Base-by-base conservation (phyloP, 2,329 filamentous ascomycete species). In the Exophiala xenobiotica region DNA sequence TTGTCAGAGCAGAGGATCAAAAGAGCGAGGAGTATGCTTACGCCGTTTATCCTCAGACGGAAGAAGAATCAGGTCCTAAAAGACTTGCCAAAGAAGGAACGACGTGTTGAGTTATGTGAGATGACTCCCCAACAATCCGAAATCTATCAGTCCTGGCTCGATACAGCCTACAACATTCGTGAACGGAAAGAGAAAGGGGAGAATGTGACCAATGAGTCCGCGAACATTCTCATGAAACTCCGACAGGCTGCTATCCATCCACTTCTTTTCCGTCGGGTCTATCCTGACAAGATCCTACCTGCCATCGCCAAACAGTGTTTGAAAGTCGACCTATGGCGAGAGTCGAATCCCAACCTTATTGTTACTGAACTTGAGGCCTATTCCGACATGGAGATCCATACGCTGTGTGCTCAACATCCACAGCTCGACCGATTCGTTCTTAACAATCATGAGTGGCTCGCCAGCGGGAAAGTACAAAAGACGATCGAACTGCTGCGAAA, bases 181-280 rank as follows among this genome's bases (percentile, higher is more conserved):
- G 80, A 81, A 51, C 78, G 82, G 54, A 79, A 78, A 59, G 78
- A 75, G 44, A 73, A 70, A 41, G 77, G 74, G n/a, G 79, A 76
- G 59, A 74, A 70, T n/a, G 74, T 71, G 53, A 78, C 75, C 19
- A 74, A 73, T 46, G 75, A 77, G 56, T 78, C 79, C 46, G 70
- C 69, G 57, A 88, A 91, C 61, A 80, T 87, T 20, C 86, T 96
- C 75, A 93, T 96, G 80, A 89, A 91, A 67, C 80, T 97, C 14
- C 87, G 92, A 38, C 92, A 96, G 67, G 89, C 92, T 2, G 88
- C 93, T 0, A 89, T 96, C 37, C 93, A 99, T 64, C 90, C 91
- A 0, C 79, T 96, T 46, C 80, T 99, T 7, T 93, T 95, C 70
- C 82, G 92, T 3, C 83, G 86, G 2, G 80, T 88, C 56, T 99